phyloP scores from a whole-genome alignment of 2,329 filamentous ascomycete genomes.

The Aspergillus intermedius region DNA sequence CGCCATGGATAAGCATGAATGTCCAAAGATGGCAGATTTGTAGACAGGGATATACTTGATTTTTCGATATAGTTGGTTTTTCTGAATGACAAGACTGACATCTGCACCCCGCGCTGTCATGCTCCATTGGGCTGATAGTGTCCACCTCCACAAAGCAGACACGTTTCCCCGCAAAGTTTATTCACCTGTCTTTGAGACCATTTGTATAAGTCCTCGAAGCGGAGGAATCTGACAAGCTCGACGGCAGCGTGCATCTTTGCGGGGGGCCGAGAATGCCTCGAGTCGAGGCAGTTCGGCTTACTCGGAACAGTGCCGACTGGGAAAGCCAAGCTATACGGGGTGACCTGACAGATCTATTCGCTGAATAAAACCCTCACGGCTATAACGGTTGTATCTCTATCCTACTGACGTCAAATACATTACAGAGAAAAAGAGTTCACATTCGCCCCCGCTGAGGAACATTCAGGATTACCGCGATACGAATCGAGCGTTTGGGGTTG shows the following conservation, averaged over 20 bases:
- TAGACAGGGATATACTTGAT: background rate
- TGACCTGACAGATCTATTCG: too few relatives aligned
- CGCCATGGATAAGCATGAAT: background rate
- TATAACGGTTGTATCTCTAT: too few relatives aligned
- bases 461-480: background rate
- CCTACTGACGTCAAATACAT: too few relatives aligned
- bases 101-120: too few relatives aligned
- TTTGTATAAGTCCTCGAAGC: background rate
- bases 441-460: too few relatives aligned
- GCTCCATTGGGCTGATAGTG: too few relatives aligned
- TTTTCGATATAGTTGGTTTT: too few relatives aligned
- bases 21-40: background rate
- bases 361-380: too few relatives aligned
- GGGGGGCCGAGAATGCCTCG: background rate
- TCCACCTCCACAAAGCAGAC: background rate
- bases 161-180: background rate
- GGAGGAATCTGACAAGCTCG: background rate
- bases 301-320: background rate
- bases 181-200: background rate
- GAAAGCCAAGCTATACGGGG: background rate
- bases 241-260: background rate
- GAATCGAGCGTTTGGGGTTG: background rate
- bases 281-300: background rate
- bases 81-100: background rate
- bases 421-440: too few relatives aligned